Base-by-base conservation (phyloP, 192 early-diverging fungal genomes). In the Dissophora ornata region DNA sequence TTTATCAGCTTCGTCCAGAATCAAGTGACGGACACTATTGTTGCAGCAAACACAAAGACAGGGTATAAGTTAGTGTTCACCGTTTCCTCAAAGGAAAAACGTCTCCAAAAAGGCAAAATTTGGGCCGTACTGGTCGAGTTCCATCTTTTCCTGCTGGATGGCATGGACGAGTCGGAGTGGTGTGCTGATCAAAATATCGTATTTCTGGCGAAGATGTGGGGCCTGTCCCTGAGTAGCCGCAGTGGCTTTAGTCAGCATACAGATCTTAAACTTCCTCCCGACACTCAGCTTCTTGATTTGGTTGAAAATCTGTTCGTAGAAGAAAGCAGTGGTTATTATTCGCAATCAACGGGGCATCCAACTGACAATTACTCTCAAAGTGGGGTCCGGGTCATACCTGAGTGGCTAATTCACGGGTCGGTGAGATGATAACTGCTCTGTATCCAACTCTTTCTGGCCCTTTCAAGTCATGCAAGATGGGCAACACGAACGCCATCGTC, bases 161-260 rank as follows among this genome's bases (percentile, higher is more conserved):
- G 93, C 94, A 52, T 95, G 88, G 32, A 98, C 94, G 4, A 99
- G 87, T 26, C 97, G 90, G 71, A 96, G 62, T 2, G 97, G 97
- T 13, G 97, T 99, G 38, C 91, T 92, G 51, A 99, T 91, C 16
- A 99, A 73, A 47, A 99, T 94, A 79, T 99, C 97, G 82, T 70
- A 94, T 79, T 93, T 93, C 59, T 90, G 83, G 51, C 88, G 83
- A 67, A 86, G 64, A 25, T 86, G 79, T 38, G 91, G 86, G 9
- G 83, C 83, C 59, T 91, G 88, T 48, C 85, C 84, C 66, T 92
- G 91, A 38, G 82, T 83, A 2, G 90, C 70, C 2, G 87, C 90
- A 11, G 86, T 89, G n/a, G 90, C 63, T 74, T 97, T 98, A 19
- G 94, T 93, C 73, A 99, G 77, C 61, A 97, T 85, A 61, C 89